A percentile compares a stretch with the other conserved stretches of the same genome.
phyloP scores from a whole-genome alignment of 73 alveolate genomes.

The Tetrahymena elliotti region DNA sequence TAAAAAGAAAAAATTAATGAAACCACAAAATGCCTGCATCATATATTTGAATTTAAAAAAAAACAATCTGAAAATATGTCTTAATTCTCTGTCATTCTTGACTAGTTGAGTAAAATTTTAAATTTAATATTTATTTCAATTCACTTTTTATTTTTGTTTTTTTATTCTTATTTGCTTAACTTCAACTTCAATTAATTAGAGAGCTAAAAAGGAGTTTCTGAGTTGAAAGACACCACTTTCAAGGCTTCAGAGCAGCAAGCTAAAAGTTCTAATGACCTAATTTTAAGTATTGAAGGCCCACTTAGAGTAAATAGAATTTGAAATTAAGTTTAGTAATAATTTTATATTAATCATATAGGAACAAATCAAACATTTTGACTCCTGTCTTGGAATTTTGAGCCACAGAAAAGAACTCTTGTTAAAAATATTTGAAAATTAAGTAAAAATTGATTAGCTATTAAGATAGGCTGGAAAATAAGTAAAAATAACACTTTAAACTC shows the following conservation, averaged over 20 bases:
- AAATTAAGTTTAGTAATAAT: no score
- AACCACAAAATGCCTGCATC: neutral
- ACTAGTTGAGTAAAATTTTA: neutral
- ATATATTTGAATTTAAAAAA: neutral
- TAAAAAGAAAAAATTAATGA: neutral
- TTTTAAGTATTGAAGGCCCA: neutral
- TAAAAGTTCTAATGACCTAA: neutral
- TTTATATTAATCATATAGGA: no score
- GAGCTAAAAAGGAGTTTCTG: neutral
- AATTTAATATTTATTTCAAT: neutral
- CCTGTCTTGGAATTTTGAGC: neutral
- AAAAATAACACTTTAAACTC: neutral
- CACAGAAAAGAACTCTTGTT: neutral
- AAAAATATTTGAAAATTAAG: neutral
- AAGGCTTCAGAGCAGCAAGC: neutral
- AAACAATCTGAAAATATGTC: neutral
- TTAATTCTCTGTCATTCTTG: neutral
- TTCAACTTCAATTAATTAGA: neutral
- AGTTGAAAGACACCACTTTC: neutral
- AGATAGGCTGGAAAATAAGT: neutral
- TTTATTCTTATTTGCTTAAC: no score
- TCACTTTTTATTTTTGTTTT: no score
- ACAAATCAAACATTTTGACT: neutral
- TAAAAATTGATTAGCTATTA: neutral
- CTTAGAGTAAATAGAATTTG: neutral